Evolutionary conservation across 2,329 filamentous ascomycete species (phyloP), one percentile per base, ranked within the genome.

Genomic region (Cercospora sp.): DNA sequence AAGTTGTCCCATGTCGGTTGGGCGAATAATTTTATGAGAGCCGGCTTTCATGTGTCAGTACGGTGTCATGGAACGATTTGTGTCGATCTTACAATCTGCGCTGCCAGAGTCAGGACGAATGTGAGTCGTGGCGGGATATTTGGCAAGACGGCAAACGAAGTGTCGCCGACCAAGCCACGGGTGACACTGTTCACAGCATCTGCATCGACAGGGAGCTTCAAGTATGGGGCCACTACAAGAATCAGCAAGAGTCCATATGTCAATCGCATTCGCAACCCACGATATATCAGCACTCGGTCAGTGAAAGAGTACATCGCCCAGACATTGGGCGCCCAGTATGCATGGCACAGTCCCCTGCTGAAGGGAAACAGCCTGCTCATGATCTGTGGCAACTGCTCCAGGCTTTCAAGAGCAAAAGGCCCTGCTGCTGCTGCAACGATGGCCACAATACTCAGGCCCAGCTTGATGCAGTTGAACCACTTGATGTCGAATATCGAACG

Each of bases 301-400:
- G 86, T 82, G 78, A 98, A 97, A 0, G 95, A 97, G 80, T 99
- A 99, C 77, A 98, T 87, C 0, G 95, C 94, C 95, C 95, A 99
- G 1, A 97, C 83, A 73, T 99, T 99, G 0, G 95, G 94, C 12
- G 95, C 95, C 95, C 95, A 99, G 79, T 99, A 99, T 0, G 95
- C 95, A 82, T 99, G 95, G 78, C 94, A 98, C 4, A 99, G 83
- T 0, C 95, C 95, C 68, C 95, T 86, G 0, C 93, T 93, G 79
- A 99, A 99, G 0, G 95, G 95, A 75, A 99, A 99, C 8, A 99
- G 83, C 39, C 95, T 87, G 76, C 89, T 90, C 68, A 95, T 80
- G 23, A 99, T 84, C 81, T 98, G 95, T 12, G 90, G 87, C 16
- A 97, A 87, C 80, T 98, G 95, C 8, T 87, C 88, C 87, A 90